phyloP scores from a whole-genome alignment of 495 filamentous ascomycete genomes.

The Talaromyces proteolyticus region DNA sequence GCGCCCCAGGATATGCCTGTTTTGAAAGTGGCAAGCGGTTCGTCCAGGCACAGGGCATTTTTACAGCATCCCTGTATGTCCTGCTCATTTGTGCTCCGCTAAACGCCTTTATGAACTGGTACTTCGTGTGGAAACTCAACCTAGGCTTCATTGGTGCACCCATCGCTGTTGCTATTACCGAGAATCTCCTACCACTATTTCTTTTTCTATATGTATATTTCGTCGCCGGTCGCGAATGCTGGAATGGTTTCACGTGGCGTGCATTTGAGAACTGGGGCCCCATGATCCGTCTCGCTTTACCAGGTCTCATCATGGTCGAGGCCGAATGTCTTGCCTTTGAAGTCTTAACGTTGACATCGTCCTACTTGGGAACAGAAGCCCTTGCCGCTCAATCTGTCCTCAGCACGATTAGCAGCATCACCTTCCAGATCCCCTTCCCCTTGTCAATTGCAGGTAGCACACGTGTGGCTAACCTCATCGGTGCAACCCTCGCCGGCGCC shows the following conservation, averaged over 20 bases:
- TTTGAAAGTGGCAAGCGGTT: constrained; percentile 73
- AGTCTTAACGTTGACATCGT: constrained; percentile 65
- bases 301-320: constrained; percentile 86
- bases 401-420: constrained; percentile 51
- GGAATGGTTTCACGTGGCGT: constrained; percentile 69
- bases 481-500: constrained; percentile 63
- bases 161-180: constrained; percentile 74
- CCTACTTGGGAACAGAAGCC: constrained; percentile 62
- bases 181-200: constrained; percentile 71
- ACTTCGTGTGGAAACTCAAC: constrained; percentile 67
- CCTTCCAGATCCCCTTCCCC: constrained; percentile 64
- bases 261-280: constrained; percentile 79
- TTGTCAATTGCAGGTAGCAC: constrained; percentile 58
- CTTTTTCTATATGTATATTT: constrained; percentile 66
- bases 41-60: constrained; percentile 68
- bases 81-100: constrained; percentile 64
- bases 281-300: constrained; percentile 80
- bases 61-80: constrained; percentile 60
- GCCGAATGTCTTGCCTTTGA: constrained; percentile 87
- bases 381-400: constrained; percentile 68
- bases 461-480: constrained; percentile 59
- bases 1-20: constrained; percentile 62
- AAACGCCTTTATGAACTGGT: constrained; percentile 69
- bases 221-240: constrained; percentile 55
- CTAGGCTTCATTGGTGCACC: constrained; percentile 84